Evolutionary conservation across 2,329 filamentous ascomycete species (phyloP), one percentile per base, ranked within the genome.

Genomic region (Fonsecaea pedrosoi): DNA sequence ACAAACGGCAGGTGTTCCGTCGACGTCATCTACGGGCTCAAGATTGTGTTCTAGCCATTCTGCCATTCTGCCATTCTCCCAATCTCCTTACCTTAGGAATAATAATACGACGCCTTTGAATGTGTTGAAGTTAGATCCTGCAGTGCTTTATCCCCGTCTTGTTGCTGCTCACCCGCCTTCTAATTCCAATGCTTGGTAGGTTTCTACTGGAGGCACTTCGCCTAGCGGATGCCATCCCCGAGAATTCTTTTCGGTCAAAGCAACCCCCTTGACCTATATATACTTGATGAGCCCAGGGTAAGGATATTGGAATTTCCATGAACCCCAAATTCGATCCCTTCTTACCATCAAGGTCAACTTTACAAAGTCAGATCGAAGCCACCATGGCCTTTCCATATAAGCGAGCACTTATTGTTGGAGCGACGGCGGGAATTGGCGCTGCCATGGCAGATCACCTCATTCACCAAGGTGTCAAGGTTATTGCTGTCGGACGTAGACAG

Each of bases 301-400:
- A 37, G 25, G 50, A n/a, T 1, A 2, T 55, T 4, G 12, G 15
- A 30, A 3, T 13, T 9, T 13, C 12, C 45, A 1, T 10, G 10
- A 13, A 7, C 6, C 10, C 18, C 10, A 18, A 30, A 50, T 15
- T 50, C 9, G 12, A 7, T 50, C 18, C 18, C 25, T 21, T 50
- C 12, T 54, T 42, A 2, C 10, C 34, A 21, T n/a, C 45, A 54
- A 4, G 40, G 21, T n/a, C n/a, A 21, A 15, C 8, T n/a, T 61
- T n/a, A 40, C 18, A 25, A 18, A 18, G 10, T 38, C 32, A 13
- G 42, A 42, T 15, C 13, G 5, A 18, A 25, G 9, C 13, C 12
- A 15, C 12, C 42, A 86, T 86, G 84, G 68, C 80, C 5, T 87
- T 86, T 74, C 80, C 78, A 6, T 87, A 87, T 75, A 85, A 85